Evolutionary conservation across 163 green algal species (phyloP).

Genomic region (Scenedesmus sp.): DNA sequence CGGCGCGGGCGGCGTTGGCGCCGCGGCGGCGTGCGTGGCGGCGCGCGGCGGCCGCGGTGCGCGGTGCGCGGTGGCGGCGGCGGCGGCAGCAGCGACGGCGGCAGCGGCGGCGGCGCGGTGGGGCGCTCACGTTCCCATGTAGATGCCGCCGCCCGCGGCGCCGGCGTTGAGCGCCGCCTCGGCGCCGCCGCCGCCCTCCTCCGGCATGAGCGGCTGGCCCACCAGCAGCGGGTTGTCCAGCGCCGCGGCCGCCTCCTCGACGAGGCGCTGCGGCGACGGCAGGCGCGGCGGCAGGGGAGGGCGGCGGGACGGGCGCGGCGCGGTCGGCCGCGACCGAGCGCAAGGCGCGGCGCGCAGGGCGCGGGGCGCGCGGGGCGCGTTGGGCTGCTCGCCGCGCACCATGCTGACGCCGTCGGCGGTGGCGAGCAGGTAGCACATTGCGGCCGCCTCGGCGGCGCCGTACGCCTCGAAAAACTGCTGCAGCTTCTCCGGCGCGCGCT

Average conservation of each 20-base stretch:
- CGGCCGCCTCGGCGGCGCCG: conserved; percentile 78
- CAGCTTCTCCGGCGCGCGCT: conserved; percentile 63
- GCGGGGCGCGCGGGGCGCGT: too few species aligned
- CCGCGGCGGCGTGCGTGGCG: too few species aligned
- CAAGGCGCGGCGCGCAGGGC: too few species aligned
- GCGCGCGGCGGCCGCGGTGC: too few species aligned
- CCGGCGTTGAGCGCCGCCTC: conserved; percentile 16
- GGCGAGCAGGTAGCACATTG: conserved; percentile 89
- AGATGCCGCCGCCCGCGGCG: conserved; percentile 55
- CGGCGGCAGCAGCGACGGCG: too few species aligned
- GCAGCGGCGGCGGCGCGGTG: too few species aligned
- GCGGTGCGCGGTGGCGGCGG: background rate
- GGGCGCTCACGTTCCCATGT: conserved; percentile 69
- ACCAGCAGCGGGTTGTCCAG: conserved; percentile 81
- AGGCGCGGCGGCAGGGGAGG: background rate
- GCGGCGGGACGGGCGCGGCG: too few species aligned
- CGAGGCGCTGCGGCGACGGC: conserved; percentile 2
- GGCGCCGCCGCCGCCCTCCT: conserved; percentile 45
- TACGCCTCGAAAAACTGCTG: conserved; percentile 86
- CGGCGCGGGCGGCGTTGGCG: too few species aligned
- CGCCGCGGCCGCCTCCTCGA: conserved; percentile 59
- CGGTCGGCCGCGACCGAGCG: too few species aligned
- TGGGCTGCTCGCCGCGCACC: too few species aligned
- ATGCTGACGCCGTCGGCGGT: conserved; percentile 46
- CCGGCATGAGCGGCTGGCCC: conserved; percentile 71